phyloP scores from a whole-genome alignment of 495 filamentous ascomycete species.

The Durotheca rogersii region DNA sequence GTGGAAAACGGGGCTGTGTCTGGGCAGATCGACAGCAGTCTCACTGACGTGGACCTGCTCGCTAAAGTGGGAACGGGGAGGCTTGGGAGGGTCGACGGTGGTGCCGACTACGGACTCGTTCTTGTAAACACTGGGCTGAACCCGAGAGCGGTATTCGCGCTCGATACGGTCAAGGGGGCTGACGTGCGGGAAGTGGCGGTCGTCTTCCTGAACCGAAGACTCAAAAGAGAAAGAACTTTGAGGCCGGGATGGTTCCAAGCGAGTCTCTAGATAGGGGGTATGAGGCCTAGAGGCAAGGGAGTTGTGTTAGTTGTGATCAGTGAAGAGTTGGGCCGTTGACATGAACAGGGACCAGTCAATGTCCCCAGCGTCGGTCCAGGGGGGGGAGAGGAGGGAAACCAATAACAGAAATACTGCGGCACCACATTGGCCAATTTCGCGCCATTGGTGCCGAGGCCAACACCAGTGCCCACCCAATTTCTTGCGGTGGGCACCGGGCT shows the following conservation, averaged over 20 bases:
- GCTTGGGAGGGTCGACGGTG: conserved; percentile 38
- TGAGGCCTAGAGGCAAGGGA: conserved; percentile 30
- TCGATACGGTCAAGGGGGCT: conserved; percentile 77
- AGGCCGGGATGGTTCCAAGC: conserved; percentile 41
- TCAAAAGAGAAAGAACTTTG: conserved; percentile 58
- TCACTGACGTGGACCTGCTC: conserved; percentile 37
- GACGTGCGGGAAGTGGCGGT: conserved; percentile 50
- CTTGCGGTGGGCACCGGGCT: background rate
- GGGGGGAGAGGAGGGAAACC: conserved; percentile 5
- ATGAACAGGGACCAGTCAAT: conserved; percentile 12
- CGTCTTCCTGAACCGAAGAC: conserved; percentile 63
- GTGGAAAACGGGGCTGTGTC: conserved; percentile 20
- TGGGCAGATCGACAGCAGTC: conserved; percentile 39
- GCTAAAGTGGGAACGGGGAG: conserved; percentile 28
- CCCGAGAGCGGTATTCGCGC: conserved; percentile 78
- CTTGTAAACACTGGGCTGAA: conserved; percentile 56
- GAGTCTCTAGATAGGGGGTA: conserved; percentile 20
- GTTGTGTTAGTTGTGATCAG: conserved; percentile 32
- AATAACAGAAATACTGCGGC: background rate
- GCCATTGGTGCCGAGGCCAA: conserved; percentile 14
- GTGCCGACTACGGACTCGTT: conserved; percentile 38
- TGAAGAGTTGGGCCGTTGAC: too few relatives aligned
- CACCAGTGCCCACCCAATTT: conserved; percentile 5
- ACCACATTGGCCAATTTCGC: conserved; percentile 25
- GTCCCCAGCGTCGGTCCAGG: conserved; percentile 14